Base-by-base conservation (phyloP, 257 asterid species). In the Capsicum chinense region DNA sequence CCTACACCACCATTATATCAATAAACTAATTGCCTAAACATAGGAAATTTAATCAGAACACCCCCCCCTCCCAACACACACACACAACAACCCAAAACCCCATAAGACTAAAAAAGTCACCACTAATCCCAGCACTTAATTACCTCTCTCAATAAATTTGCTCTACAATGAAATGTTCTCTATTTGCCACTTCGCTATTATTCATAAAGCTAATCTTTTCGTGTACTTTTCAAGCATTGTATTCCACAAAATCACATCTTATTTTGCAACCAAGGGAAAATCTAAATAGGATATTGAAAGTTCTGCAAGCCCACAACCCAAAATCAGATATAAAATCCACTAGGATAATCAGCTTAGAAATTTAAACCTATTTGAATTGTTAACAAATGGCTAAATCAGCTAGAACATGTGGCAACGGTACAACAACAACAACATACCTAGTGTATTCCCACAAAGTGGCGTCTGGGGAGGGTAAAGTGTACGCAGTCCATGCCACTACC, bases 241-340 rank as follows among this genome's bases (percentile, higher is more conserved):
- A 13, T 33, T 33, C 71, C 71, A 64, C 71, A 33, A 26, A 26
- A 5, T 64, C 71, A 64, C 44, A 0, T 10, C 35, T 71, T 47
- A 13, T 19, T 48, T 48, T 73, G 59, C 60, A 47, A 73, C 80
- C 60, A 48, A 13, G 44, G 60, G 60, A 10, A 73, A 73, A 73
- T 48, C 54, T 68, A 68, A 67, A 68, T 15, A 68, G 50, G n/a
- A 70, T 19, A 71, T 57, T 47, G 17, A 10, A 71, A 71, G 79
- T 71, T 71, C n/a, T 37, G 52, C 58, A 71, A 71, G 15, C 57
- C 17, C 10, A 47, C 39, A 71, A 47, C 79, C 79, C 79, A 71
- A 47, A 47, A 47, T 67, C 79, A 71, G 33, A 71, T 37, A 47
- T 44, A 44, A n/a, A 44, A 44, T 17, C 35, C 17, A 71, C 57